Base-by-base conservation (phyloP, 768 basidiomycete genomes). In the Pisolithus microcarpus region DNA sequence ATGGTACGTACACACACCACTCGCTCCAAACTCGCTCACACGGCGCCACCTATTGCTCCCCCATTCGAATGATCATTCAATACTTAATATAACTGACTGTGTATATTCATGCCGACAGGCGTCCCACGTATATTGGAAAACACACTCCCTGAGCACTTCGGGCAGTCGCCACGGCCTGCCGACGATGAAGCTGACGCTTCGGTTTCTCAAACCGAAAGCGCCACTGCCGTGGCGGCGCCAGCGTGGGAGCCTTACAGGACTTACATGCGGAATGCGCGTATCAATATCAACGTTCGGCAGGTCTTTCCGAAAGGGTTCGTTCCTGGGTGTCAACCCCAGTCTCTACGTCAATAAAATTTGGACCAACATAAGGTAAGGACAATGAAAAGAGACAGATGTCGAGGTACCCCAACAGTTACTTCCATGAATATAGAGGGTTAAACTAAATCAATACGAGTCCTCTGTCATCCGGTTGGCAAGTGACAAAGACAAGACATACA, bases 211-310 rank as follows among this genome's bases (percentile, higher is more conserved):
- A 58, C 59, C 7, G 62, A 62, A n/a, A 67, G 38, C n/a, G 52
- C 13, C 13, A 19, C 16, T 37, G 64, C 63, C 6, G 24, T n/a
- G 43, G 43, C 24, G 43, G 43, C 24, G 28, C 7, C 15, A 3
- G 77, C 76, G 23, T 93, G 87, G 87, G 56, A 59, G 18, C 72
- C 75, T 6, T 90, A 82, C 58, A 76, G 71, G 51, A 72, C 76
- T 26, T 92, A 90, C 64, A 69, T 92, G 65, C 67, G 61, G 42
- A 76, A 76, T 3, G 77, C 85, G 2, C 75, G 95, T 52, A 87
- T 98, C 61, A 97, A 97, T 62, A 74, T 97, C 50, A 97, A 97
- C 58, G 90, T 91, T 7, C 74, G 95, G 49, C 92, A 96, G 64
- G 87, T 90, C 6, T 89, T 90, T 62, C 85, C 87, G 2, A 85